These are phyloP conservation scores for Fusarium anthophilum DNA, from an alignment of 2,329 filamentous ascomycete species.

Conservation along the genomic window DNA sequence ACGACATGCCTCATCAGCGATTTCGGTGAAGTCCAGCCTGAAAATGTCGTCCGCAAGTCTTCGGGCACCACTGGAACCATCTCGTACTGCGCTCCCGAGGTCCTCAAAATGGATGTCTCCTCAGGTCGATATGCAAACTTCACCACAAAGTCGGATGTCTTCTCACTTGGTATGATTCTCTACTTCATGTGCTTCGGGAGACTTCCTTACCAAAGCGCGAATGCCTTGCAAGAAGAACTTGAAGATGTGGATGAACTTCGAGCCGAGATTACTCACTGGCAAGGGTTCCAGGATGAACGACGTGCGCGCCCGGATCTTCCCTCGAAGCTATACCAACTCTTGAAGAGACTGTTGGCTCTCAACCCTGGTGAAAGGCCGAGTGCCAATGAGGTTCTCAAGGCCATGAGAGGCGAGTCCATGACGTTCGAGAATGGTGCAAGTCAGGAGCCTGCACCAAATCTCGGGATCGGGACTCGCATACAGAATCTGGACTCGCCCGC, in stretches of 20 bases:
- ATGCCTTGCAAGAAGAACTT: constrained; percentile 87
- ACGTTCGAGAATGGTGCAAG: constrained; percentile 55
- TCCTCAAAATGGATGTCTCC: constrained; percentile 73
- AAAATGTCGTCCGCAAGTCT: constrained; percentile 82
- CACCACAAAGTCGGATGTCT: constrained; percentile 97
- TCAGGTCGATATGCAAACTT: constrained; percentile 88
- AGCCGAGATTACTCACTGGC: constrained; percentile 86
- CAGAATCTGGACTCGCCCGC: constrained; percentile 66
- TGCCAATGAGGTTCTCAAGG: constrained; percentile 84
- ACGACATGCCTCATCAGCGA: constrained; percentile 91
- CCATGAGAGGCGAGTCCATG: constrained; percentile 73
- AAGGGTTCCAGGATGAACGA: constrained; percentile 83
- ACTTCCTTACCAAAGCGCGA: constrained; percentile 85
- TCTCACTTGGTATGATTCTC: constrained; percentile 96
- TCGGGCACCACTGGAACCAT: constrained; percentile 96
- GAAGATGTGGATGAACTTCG: constrained; percentile 89
- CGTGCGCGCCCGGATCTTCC: constrained; percentile 84
- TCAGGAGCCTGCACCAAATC: constrained; percentile 49
- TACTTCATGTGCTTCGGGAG: constrained; percentile 97
- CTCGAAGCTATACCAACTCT: constrained; percentile 82
- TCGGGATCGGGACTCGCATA: constrained; percentile 58
- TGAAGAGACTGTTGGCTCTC: constrained; percentile 82
- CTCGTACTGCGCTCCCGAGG: constrained; percentile 96
- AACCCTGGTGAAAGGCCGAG: constrained; percentile 81
- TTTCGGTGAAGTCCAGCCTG: constrained; percentile 94